Conservation (phyloP, 2,329 filamentous ascomycete genomes). For the Nannizziopsis arthrosporioides region DNA sequence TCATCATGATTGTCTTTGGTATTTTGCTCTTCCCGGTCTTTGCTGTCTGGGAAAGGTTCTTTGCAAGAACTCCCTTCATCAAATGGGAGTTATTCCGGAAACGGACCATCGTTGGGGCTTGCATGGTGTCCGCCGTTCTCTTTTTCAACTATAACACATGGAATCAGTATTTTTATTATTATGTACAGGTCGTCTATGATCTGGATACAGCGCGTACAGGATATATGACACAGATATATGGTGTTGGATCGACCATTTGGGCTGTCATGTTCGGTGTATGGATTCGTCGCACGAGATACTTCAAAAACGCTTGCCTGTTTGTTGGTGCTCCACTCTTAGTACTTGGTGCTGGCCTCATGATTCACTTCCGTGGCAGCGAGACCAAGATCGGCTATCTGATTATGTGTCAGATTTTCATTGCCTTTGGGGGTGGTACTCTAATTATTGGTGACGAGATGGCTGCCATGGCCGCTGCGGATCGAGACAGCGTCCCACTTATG, state of each 20-base stretch:
- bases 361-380: slow-evolving; percentile 40
- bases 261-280: slow-evolving; percentile 12
- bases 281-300: slow-evolving; percentile 38
- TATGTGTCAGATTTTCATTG: slow-evolving; percentile 43
- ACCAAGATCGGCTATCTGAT: slow-evolving; percentile 38
- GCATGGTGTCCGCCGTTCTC: slow-evolving; percentile 34
- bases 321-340: slow-evolving; percentile 40
- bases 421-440: slow-evolving; percentile 40
- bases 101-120: slow-evolving; percentile 43
- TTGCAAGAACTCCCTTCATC: slow-evolving; percentile 44
- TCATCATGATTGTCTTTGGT: slow-evolving; percentile 45
- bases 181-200: too few relatives aligned
- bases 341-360: slow-evolving; percentile 42
- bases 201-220: too few relatives aligned
- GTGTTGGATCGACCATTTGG: background rate
- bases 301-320: slow-evolving; percentile 38
- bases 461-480: slow-evolving; percentile 42
- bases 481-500: slow-evolving; percentile 39
- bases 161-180: background rate
- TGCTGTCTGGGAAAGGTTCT: slow-evolving; percentile 43
- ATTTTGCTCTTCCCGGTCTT: slow-evolving; percentile 43
- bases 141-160: background rate
- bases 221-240: background rate
- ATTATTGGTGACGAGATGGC: slow-evolving; percentile 45
- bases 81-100: slow-evolving; percentile 42